Evolutionary conservation across 371 early-diverging fungal species (phyloP), one percentile per base, ranked within the genome.

Genomic region (Sporodiniella umbellata): DNA sequence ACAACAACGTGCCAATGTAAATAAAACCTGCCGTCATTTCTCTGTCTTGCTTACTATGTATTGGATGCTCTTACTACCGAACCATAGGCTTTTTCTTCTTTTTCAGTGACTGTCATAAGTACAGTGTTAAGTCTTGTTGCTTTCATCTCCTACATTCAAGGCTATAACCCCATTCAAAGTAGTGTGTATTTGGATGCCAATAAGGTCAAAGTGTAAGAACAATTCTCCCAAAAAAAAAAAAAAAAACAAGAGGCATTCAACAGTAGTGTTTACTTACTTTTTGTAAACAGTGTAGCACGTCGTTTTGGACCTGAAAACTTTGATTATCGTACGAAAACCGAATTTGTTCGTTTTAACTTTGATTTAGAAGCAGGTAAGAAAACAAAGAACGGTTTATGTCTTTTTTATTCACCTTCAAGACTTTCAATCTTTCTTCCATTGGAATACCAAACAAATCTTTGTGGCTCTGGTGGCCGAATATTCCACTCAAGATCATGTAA

Each of bases 371-470:
- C 92, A 1, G 93, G 85, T 83, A 66, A 39, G 26, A 11, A 19
- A 21, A 28, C 4, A 15, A 22, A 26, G 8, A 26, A 40, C 5
- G 6, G 18, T 7, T 8, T 18, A 33, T n/a, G 3, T 6, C 4
- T n/a, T 4, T 3, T n/a, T 33, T 6, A 33, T 6, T 6, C 11
- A 0, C 22, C 10, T 10, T 30, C 6, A 42, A 92, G 92, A 98
- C 74, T 82, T 96, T 15, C 75, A 86, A 10, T 79, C 86, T 6
- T 62, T 93, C 42, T 96, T 96, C 63, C 85, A 93, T 63, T 98
- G 96, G 96, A 96, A 98, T 66, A 95, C 96, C 23, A 98, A 98
- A 74, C 94, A 94, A 60, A 68, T 98, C 39, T 95, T 94, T 66
- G 87, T 92, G 15, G 89, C 85, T 44, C 80, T 90, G 6, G 86